These are phyloP conservation scores for Citrus australasica DNA, from an alignment of 345 rosid genomes.

Conservation along the genomic window DNA sequence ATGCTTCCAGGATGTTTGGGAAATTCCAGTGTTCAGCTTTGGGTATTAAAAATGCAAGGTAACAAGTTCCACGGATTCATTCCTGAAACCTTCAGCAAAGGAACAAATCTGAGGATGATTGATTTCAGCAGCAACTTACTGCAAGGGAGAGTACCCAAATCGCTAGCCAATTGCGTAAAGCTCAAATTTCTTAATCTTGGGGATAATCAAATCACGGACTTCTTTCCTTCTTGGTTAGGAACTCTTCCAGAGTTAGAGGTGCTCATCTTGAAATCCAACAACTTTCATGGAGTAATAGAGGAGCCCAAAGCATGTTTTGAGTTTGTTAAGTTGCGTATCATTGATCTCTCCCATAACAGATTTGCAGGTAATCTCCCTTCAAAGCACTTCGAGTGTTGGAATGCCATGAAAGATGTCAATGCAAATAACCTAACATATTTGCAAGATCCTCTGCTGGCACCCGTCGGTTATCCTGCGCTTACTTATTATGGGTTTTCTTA, in stretches of 20 bases:
- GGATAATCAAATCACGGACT: slow-evolving; percentile 6
- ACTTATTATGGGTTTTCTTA: background rate
- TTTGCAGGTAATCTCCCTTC: slow-evolving; percentile 15
- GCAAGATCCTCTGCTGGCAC: background rate
- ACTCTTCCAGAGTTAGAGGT: background rate
- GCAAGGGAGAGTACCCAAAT: slow-evolving; percentile 12
- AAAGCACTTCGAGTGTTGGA: slow-evolving; percentile 12
- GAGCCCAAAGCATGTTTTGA: background rate
- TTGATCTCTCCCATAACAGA: slow-evolving; percentile 18
- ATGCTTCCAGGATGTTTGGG: slow-evolving; percentile 28
- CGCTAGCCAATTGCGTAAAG: background rate
- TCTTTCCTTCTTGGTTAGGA: slow-evolving; percentile 25
- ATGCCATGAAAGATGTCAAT: slow-evolving; percentile 16
- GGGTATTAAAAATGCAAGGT: background rate
- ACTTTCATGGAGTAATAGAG: background rate
- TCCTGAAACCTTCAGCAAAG: background rate
- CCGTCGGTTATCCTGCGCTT: too few relatives aligned
- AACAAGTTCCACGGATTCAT: background rate
- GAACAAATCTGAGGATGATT: slow-evolving; percentile 5
- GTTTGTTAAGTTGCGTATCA: slow-evolving; percentile 3
- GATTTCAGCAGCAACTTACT: slow-evolving; percentile 12
- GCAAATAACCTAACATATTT: background rate
- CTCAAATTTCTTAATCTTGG: slow-evolving; percentile 15
- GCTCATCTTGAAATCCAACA: slow-evolving; percentile 5
- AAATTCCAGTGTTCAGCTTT: background rate